These are phyloP conservation scores for Sporisorium exsertum DNA, from an alignment of 1,284 basidiomycete species.

Conservation along the genomic window DNA sequence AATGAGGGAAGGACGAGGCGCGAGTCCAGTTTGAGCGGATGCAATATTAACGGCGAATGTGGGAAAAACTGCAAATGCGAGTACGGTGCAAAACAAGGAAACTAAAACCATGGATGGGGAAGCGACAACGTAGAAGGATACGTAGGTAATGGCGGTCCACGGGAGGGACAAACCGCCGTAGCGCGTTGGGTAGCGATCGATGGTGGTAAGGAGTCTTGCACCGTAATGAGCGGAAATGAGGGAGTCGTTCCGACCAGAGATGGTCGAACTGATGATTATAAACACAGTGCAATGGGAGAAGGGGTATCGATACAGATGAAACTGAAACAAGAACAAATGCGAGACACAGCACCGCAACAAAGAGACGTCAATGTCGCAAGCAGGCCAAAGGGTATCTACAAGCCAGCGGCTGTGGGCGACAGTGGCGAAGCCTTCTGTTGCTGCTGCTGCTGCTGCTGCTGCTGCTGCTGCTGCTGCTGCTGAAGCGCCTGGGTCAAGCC, in stretches of 20 bases:
- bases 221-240: constrained; percentile 10
- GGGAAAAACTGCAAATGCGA: constrained; percentile 34
- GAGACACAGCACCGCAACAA: constrained; percentile 6
- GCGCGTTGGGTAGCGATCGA: constrained; percentile 32
- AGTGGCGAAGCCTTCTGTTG: constrained; percentile 9
- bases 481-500: constrained; percentile 42
- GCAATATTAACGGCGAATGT: constrained; percentile 41
- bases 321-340: constrained; percentile 14
- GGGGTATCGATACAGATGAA: constrained; percentile 44
- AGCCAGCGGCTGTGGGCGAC: constrained; percentile 17
- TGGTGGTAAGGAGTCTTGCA: constrained; percentile 18
- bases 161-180: not conserved
- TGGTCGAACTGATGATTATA: constrained; percentile 34
- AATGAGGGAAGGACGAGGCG: constrained; percentile 1
- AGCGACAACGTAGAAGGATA: constrained; percentile 10
- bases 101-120: constrained; percentile 31
- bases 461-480: constrained; percentile 20
- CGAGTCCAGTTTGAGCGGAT: constrained; percentile 14
- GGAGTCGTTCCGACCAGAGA: constrained; percentile 16
- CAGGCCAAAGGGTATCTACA: constrained; percentile 20
- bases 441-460: constrained; percentile 11
- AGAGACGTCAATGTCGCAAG: constrained; percentile 4
- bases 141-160: not conserved
- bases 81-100: constrained; percentile 30
- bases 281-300: constrained; percentile 37